Evolutionary conservation across 176 grass and related monocot species (phyloP).

Genomic region (Poa annua): DNA sequence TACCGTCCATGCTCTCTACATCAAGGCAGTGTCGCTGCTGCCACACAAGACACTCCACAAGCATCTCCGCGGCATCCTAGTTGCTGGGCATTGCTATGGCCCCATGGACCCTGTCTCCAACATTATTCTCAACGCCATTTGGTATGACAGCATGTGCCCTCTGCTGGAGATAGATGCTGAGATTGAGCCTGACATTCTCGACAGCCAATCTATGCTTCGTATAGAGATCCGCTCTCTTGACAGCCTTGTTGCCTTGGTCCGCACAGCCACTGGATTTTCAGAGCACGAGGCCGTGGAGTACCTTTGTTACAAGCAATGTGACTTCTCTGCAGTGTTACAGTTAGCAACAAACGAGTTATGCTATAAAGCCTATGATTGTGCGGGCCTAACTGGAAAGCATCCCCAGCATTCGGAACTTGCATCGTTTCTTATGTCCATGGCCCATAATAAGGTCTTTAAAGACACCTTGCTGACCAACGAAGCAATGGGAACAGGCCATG

Average conservation of each 20-base stretch:
- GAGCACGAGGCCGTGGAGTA: conserved; percentile 8
- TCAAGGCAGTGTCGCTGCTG: not conserved
- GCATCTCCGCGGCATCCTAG: not conserved
- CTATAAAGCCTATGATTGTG: conserved; percentile 13
- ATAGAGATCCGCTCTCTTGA: not conserved
- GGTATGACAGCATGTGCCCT: not conserved
- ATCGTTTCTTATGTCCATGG: conserved; percentile 17
- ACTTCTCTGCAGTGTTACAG: not conserved
- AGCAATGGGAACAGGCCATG: not conserved
- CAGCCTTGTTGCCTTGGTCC: conserved; percentile 1
- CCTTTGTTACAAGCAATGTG: conserved; percentile 11
- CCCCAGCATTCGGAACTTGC: conserved; percentile 33
- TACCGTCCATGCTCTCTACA: conserved; percentile 17
- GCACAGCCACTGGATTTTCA: conserved; percentile 5
- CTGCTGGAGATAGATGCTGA: not conserved
- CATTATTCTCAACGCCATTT: conserved; percentile 7
- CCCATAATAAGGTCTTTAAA: not conserved
- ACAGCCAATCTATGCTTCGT: not conserved
- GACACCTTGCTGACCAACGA: not conserved
- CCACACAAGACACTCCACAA: not conserved
- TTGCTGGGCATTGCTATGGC: not conserved
- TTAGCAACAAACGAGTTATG: too few relatives aligned
- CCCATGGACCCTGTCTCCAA: conserved; percentile 2
- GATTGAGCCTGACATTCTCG: conserved; percentile 15
- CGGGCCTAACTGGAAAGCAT: conserved; percentile 11